Base-by-base conservation (phyloP, 768 basidiomycete genomes). In the Lentinula boryana region DNA sequence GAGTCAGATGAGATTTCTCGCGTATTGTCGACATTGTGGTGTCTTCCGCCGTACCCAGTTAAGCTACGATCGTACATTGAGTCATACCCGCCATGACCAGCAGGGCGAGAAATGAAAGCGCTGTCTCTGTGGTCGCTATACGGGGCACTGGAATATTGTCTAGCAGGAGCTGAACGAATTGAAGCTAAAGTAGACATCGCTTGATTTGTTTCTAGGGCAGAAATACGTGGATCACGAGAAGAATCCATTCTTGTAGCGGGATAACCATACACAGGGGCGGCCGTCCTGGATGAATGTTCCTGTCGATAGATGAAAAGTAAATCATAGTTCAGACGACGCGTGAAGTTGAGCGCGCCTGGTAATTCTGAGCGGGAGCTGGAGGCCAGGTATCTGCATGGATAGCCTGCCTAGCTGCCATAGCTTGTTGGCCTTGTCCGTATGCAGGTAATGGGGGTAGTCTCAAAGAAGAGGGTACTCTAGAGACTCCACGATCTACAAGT, bases 181-280 rank as follows among this genome's bases (percentile, higher is more conserved):
- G 57, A 46, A 46, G 57, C 49, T 18, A 63, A 32, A 31, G 50
- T 41, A 33, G 49, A 31, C 62, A 63, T 63, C 23, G 58, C 50
- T 36, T 55, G 56, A 51, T 63, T 60, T n/a, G 56, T 63, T 36
- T 60, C 50, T 8, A 53, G 18, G 3, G 58, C 62, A 46, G 62
- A 63, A 54, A 60, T 23, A 41, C 51, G 61, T 13, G 56, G 55
- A 44, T 62, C 56, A 32, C 51, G 52, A 9, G 48, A 31, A 41
- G 23, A 27, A n/a, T 48, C n/a, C 18, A 36, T 23, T 31, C 21
- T 32, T 31, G 41, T 46, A 31, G 53, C 15, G 15, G 52, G n/a
- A 23, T 54, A 31, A 55, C 54, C 33, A 33, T 16, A 18, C 49
- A 58, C 35, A 9, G 8, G 49, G 43, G 38, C 31, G 27, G 10